Conservation (phyloP, 2,329 filamentous ascomycete species). For the Trichophyton verrucosum region DNA sequence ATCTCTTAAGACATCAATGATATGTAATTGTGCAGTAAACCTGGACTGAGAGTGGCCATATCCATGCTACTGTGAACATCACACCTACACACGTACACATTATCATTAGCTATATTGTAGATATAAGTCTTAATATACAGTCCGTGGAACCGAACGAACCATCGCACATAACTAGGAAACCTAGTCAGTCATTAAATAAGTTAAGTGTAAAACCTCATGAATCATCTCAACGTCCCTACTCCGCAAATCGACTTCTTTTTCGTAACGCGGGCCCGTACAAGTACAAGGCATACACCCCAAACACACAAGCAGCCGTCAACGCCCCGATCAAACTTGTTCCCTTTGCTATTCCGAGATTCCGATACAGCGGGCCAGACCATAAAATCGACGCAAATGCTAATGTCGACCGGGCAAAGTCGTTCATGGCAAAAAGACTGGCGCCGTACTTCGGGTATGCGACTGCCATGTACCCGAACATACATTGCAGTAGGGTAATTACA, state of each 20-base stretch:
- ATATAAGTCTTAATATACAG: too few species aligned
- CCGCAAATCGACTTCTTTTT: neutral
- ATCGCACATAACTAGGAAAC: too few species aligned
- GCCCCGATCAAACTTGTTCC: neutral
- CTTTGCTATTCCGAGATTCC: neutral
- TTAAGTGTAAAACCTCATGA: neutral
- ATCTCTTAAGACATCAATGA: neutral
- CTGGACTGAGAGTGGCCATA: too few species aligned
- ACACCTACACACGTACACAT: too few species aligned
- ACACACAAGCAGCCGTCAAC: neutral
- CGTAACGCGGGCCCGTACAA: neutral
- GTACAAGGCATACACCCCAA: neutral
- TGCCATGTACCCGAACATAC: conserved; percentile 19
- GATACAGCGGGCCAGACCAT: neutral
- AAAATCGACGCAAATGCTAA: neutral
- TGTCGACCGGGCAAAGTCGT: conserved; percentile 19
- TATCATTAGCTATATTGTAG: too few species aligned
- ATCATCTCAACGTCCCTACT: neutral
- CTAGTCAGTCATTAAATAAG: neutral
- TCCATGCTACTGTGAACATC: neutral
- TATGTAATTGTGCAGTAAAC: neutral
- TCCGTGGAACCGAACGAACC: too few species aligned
- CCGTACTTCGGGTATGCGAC: conserved; percentile 23
- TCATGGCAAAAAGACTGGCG: conserved; percentile 33
- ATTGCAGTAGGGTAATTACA: conserved; percentile 11